A percentile compares a stretch with the other conserved stretches of the same genome.
These are phyloP conservation scores for Trichoderma koningii DNA, from an alignment of 2,329 filamentous ascomycete genomes.

Conservation along the genomic window DNA sequence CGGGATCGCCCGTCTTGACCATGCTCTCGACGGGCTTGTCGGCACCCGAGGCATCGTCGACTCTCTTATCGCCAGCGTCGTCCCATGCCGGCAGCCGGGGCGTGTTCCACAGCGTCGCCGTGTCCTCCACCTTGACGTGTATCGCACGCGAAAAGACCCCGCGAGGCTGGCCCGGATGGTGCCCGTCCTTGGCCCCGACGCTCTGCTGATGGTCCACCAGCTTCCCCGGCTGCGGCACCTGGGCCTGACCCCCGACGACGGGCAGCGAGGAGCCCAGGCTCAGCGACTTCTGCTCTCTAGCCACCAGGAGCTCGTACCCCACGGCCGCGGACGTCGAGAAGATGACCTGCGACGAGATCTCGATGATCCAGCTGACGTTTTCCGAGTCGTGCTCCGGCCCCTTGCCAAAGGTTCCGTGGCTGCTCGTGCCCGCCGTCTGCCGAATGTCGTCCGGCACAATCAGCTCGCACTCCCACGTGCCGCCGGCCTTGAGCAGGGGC, in stretches of 20 bases:
- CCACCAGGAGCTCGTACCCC: conserved; percentile 82
- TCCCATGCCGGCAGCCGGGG: conserved; percentile 73
- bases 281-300: conserved; percentile 81
- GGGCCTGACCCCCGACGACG: conserved; percentile 48
- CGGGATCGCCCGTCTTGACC: conserved; percentile 39
- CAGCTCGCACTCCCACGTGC: conserved; percentile 78
- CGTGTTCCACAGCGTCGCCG: conserved; percentile 88
- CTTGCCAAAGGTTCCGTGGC: conserved; percentile 50
- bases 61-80: conserved; percentile 42
- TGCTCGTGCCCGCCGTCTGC: conserved; percentile 58
- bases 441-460: conserved; percentile 77
- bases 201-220: conserved; percentile 75
- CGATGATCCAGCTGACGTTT: conserved; percentile 82
- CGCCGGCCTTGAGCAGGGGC: conserved; percentile 93
- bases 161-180: conserved; percentile 64
- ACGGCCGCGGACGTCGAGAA: conserved; percentile 90
- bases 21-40: conserved; percentile 41
- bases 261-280: conserved; percentile 59
- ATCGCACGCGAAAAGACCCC: conserved; percentile 86
- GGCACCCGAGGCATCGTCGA: conserved; percentile 31
- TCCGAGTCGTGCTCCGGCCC: conserved; percentile 50
- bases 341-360: conserved; percentile 88
- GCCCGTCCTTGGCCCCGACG: conserved; percentile 56
- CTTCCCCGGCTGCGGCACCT: conserved; percentile 66
- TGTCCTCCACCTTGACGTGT: conserved; percentile 80